Conservation (phyloP, 2,329 filamentous ascomycete genomes). For the Ceratocystis alfenasii region DNA sequence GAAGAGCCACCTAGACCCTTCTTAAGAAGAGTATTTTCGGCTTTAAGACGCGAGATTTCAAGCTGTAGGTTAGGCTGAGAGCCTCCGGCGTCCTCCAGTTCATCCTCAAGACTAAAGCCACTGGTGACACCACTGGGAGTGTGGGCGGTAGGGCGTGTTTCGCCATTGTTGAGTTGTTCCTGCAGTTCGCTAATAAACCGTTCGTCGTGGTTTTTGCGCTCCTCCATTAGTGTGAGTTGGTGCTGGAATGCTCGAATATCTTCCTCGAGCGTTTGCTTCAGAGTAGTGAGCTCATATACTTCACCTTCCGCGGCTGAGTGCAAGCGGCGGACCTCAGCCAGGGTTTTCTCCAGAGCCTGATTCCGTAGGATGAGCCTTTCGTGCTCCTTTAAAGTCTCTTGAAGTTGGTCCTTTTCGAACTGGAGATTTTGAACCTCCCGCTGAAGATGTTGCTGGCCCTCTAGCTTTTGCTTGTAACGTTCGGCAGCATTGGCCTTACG, state of each 20-base stretch:
- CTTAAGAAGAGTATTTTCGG: conserved; percentile 49
- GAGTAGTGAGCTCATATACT: conserved; percentile 29
- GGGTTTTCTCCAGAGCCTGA: conserved; percentile 29
- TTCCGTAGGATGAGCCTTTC: conserved; percentile 31
- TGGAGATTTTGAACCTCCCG: conserved; percentile 45
- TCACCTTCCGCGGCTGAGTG: conserved; percentile 22
- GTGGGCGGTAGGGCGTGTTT: conserved; percentile 25
- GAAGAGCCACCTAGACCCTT: conserved; percentile 43
- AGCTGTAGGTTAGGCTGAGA: conserved; percentile 33
- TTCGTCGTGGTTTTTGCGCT: conserved; percentile 40
- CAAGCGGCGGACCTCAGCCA: conserved; percentile 29
- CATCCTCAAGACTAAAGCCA: conserved; percentile 45
- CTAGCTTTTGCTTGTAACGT: conserved; percentile 51
- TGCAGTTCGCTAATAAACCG: conserved; percentile 47
- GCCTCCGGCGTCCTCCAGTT: conserved; percentile 32
- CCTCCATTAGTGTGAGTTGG: conserved; percentile 38
- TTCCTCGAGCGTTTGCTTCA: conserved; percentile 37
- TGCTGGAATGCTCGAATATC: conserved; percentile 36
- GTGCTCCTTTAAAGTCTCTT: conserved; percentile 34
- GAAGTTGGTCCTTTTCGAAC: conserved; percentile 43
- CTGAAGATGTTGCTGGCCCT: conserved; percentile 42
- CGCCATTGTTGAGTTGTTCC: conserved; percentile 38
- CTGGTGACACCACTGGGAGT: conserved; percentile 8
- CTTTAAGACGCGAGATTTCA: conserved; percentile 47
- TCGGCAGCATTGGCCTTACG: conserved; percentile 54